Percentiles rank a stretch among this genome's conserved stretches.
These are phyloP conservation scores for Apostasia ramifera DNA, from an alignment of 106 monocot genomes.

Conservation along the genomic window DNA sequence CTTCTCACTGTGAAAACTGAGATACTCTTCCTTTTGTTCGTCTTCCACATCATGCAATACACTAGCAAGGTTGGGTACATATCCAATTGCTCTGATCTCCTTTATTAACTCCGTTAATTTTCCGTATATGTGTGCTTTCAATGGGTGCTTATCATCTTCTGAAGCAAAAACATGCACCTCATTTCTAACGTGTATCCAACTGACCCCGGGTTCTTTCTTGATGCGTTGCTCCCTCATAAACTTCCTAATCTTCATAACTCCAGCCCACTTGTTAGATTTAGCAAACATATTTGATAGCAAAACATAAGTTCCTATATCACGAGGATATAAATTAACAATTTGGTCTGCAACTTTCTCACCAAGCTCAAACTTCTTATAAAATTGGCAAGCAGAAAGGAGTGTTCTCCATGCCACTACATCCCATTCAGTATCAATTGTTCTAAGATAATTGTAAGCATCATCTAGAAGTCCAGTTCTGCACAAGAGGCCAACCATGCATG, in stretches of 20 bases:
- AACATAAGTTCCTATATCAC: constrained; percentile 54
- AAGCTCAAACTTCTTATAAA: constrained; percentile 36
- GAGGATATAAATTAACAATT: constrained; percentile 38
- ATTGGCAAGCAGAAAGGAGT: constrained; percentile 39
- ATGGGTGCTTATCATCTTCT: constrained; percentile 39
- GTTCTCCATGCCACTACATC: constrained; percentile 60
- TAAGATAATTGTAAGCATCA: constrained; percentile 43
- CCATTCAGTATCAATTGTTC: constrained; percentile 23
- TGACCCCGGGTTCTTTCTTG: constrained; percentile 64
- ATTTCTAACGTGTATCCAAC: constrained; percentile 51
- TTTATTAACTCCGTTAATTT: constrained; percentile 30
- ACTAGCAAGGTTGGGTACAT: constrained; percentile 28
- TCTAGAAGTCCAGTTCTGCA: constrained; percentile 36
- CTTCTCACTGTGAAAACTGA: constrained; percentile 47
- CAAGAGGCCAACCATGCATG: constrained; percentile 49
- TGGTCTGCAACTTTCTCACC: constrained; percentile 35
- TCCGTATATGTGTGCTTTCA: constrained; percentile 17
- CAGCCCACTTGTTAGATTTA: constrained; percentile 45
- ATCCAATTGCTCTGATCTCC: constrained; percentile 36
- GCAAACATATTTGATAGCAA: constrained; percentile 59
- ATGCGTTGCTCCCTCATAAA: constrained; percentile 44
- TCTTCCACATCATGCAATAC: constrained; percentile 49
- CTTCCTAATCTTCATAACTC: constrained; percentile 35
- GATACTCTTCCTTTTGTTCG: constrained; percentile 43
- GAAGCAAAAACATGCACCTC: constrained; percentile 51